Evolutionary conservation across 1,139 yeast genomes (phyloP), one percentile per base, ranked within the genome.

Genomic region (Candida glucosophila): DNA sequence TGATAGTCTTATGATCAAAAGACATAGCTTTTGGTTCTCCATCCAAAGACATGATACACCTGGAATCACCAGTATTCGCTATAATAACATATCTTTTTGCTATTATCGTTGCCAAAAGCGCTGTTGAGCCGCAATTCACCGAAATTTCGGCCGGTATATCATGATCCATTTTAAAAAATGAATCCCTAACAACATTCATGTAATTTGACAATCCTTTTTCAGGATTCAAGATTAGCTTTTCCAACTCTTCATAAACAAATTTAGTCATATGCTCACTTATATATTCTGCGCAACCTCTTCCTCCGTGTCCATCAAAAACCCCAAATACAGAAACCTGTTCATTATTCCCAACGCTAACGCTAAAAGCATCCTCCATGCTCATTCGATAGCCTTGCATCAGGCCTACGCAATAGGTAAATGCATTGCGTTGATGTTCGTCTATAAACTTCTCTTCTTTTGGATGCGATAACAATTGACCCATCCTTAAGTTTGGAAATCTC

Each of bases 231-330:
- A 35, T 25, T 24, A 32, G 12, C 8, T 22, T 13, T 35, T 47
- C 48, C 19, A 67, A 33, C 10, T 41, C 39, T 15, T 44, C 42
- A 32, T 63, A 49, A 8, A 69, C 47, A 13, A 40, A 33, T 15
- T 43, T 41, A 3, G 65, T 61, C 10, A 74, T 53, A 15, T 49
- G 51, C n/a, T 61, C 61, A 22, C 74, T 60, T 4, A 79, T 54
- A 37, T 57, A 70, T 22, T 63, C 64, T 1, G 88, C 75, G 20
- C 81, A 66, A 17, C 64, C 62, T 10, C 66, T 60, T 12, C 88
- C 88, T 2, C 92, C 92, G 46, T 80, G 92, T 3, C 92, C 92
- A 47, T 80, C 92, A 49, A 77, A 80, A 4, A 80, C 81, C 1
- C 78, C 85, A 47, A 76, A 77, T 6, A 79, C 63, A 20, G 77